Conservation (phyloP, 306 rosid genomes). For the Prunus mume region DNA sequence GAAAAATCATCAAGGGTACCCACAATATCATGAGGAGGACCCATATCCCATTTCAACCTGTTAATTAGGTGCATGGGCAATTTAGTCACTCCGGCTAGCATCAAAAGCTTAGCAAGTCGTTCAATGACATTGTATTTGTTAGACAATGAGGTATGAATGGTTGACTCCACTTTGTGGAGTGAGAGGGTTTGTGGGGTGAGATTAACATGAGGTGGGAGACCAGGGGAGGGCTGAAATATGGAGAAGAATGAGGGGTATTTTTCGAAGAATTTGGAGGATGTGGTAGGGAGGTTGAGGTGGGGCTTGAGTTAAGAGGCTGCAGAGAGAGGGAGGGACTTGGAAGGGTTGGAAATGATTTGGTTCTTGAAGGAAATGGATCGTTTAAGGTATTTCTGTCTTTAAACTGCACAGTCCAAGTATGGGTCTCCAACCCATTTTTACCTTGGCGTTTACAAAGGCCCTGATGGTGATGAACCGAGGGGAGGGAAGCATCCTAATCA, state of each 20-base stretch:
- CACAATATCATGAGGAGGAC: slow-evolving; percentile 65
- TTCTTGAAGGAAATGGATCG: slow-evolving; percentile 56
- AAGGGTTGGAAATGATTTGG: slow-evolving; percentile 56
- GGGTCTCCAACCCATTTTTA: slow-evolving; percentile 88
- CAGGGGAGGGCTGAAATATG: slow-evolving; percentile 51
- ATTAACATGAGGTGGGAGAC: slow-evolving; percentile 47
- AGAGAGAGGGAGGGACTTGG: slow-evolving; percentile 51
- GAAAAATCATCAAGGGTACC: slow-evolving; percentile 58
- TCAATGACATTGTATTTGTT: slow-evolving; percentile 42
- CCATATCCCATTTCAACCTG: slow-evolving; percentile 77
- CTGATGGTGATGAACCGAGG: slow-evolving; percentile 38
- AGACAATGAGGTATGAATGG: slow-evolving; percentile 37
- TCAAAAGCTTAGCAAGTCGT: slow-evolving; percentile 63
- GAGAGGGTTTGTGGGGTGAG: slow-evolving; percentile 56
- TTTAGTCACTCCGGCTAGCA: slow-evolving; percentile 60
- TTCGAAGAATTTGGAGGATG: slow-evolving; percentile 48
- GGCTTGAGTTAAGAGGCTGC: slow-evolving; percentile 52
- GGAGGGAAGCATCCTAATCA: slow-evolving; percentile 34
- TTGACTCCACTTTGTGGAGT: slow-evolving; percentile 59
- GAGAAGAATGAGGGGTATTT: slow-evolving; percentile 49
- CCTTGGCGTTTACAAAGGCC: slow-evolving; percentile 60
- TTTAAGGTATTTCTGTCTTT: slow-evolving; percentile 68
- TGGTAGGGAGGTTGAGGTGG: slow-evolving; percentile 46
- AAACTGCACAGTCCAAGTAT: slow-evolving; percentile 60
- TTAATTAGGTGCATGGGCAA: slow-evolving; percentile 70